Evolutionary conservation across 2,329 filamentous ascomycete species (phyloP).

Genomic region (Onygenales sp.): DNA sequence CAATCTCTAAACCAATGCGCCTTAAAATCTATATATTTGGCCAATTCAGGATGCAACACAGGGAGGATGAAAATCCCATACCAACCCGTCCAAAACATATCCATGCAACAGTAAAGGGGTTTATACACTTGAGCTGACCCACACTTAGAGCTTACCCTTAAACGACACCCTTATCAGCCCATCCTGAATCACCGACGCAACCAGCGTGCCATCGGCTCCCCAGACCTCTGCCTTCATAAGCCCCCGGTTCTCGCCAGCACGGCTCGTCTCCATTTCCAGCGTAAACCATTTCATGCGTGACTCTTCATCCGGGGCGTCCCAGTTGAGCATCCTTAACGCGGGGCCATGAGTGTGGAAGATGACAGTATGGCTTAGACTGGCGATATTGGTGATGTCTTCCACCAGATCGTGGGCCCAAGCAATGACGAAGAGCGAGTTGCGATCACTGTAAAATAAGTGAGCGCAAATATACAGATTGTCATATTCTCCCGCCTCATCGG

Average conservation of each 20-base stretch:
- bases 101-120: too few species aligned
- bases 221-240: conserved; percentile 40
- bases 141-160: background rate
- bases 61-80: too few species aligned
- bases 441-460: conserved; percentile 49
- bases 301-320: conserved; percentile 12
- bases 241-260: conserved; percentile 36
- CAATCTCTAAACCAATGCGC: too few species aligned
- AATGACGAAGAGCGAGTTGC: conserved; percentile 45
- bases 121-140: background rate
- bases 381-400: conserved; percentile 33
- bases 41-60: too few species aligned
- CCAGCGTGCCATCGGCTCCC: conserved; percentile 32
- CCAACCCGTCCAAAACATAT: too few species aligned
- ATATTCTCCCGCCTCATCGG: conserved; percentile 23
- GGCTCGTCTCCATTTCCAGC: conserved; percentile 40
- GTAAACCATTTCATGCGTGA: conserved; percentile 36
- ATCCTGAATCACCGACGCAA: conserved; percentile 42
- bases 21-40: too few species aligned
- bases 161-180: conserved; percentile 4
- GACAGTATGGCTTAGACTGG: conserved; percentile 40
- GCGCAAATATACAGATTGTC: conserved; percentile 49
- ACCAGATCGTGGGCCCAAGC: conserved; percentile 39
- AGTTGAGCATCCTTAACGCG: conserved; percentile 34
- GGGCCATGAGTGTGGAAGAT: conserved; percentile 36